Base-by-base conservation (phyloP, 2,329 filamentous ascomycete species). In the Pseudopyricularia cyperi region DNA sequence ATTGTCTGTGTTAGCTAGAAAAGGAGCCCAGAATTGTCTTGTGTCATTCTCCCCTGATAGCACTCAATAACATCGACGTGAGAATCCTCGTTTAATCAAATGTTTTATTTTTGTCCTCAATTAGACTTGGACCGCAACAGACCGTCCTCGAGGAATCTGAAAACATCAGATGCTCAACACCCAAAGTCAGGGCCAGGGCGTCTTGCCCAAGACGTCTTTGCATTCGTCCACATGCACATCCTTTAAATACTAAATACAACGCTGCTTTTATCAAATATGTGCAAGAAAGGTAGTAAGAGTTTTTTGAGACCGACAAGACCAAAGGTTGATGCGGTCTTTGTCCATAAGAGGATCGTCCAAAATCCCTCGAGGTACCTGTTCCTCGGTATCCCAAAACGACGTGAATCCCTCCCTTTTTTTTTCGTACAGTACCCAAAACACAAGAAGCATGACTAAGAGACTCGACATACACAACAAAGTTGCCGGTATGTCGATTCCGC, bases 381-480 rank as follows among this genome's bases (percentile, higher is more conserved):
- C 19, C 48, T 50, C 48, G 33, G 48, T 50, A 50, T 50, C 33
- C 33, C 47, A 49, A 49, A 35, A 34, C 30, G 32, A 34, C 17
- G 19, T 8, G 22, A 33, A 24, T 30, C 12, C 47, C 33, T 19
- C 24, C 7, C 19, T 28, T 24, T 12, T 28, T 24, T 12, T 49
- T 34, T 24, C 24, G 22, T 34, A 49, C 19, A 49, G 47, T 49
- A 49, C 47, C 47, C 47, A 49, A 49, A 26, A 15, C 32, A 30
- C 47, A 37, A 34, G 5, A 37, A 33, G 24, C 12, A 44, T 28
- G 26, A 19, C n/a, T 3, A 14, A 14, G 35, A 26, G 19, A 28
- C 22, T 28, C 17, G 8, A 33, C n/a, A 51, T 32, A 33, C 19
- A 44, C 28, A 15, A 22, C 39, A 15, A 42, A 12, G 37, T 50